phyloP scores from a whole-genome alignment of 129 eudicot genomes.

The Arctium lappa region DNA sequence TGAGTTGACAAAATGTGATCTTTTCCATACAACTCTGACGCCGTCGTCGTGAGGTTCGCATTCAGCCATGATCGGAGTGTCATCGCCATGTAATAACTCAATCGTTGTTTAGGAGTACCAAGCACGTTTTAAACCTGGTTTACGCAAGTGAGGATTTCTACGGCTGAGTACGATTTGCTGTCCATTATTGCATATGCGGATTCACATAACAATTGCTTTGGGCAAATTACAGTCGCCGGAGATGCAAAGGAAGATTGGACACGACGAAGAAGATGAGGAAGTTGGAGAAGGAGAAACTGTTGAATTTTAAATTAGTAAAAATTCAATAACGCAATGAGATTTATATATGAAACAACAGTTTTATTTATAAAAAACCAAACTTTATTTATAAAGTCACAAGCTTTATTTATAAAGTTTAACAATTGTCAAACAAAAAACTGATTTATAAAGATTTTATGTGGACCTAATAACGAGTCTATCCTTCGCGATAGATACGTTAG shows the following conservation, averaged over 20 bases:
- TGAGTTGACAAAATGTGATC: slow-evolving; percentile 59
- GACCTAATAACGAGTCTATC: no score
- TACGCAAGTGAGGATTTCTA: slow-evolving; percentile 55
- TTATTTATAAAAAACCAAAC: no score
- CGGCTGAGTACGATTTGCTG: slow-evolving; percentile 42
- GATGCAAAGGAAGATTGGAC: slow-evolving; percentile 64
- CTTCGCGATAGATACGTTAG: no score
- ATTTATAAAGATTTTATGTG: no score
- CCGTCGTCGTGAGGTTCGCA: not conserved
- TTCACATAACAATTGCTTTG: slow-evolving; percentile 53
- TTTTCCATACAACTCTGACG: slow-evolving; percentile 46
- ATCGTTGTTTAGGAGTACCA: slow-evolving; percentile 67
- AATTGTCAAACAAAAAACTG: no score
- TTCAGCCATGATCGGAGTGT: slow-evolving; percentile 69
- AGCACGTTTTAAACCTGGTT: slow-evolving; percentile 35
- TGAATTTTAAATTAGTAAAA: no score
- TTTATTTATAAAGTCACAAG: no score
- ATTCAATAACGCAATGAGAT: no score
- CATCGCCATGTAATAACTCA: slow-evolving; percentile 50
- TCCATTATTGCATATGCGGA: slow-evolving; percentile 67
- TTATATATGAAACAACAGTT: no score
- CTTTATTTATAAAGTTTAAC: no score
- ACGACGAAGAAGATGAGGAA: slow-evolving; percentile 77
- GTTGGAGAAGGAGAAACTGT: slow-evolving; percentile 58
- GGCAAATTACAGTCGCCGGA: slow-evolving; percentile 34